Evolutionary conservation across 2,329 filamentous ascomycete species (phyloP), one percentile per base, ranked within the genome.

Genomic region (Zalaria sp.): DNA sequence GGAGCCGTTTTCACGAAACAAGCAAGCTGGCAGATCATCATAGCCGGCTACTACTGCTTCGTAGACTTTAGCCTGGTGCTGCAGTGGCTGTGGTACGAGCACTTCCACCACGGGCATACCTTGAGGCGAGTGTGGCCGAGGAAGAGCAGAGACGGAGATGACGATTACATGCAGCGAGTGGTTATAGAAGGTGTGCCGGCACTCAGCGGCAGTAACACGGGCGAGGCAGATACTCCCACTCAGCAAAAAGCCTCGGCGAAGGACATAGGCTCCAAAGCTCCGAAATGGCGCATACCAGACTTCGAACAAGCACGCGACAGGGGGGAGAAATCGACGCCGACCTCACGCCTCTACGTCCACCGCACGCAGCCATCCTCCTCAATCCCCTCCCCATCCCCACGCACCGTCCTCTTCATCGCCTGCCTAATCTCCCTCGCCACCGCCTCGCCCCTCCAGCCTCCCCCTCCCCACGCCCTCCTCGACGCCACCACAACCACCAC

Each of bases 1-100:
- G 78, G 78, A 5, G 77, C 74, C 3, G 47, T 81, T 7, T 72
- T 80, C 51, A 79, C 77, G 5, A 63, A 70, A 25, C 78, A 82
- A 54, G 78, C 78, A 18, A 65, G 65, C 38, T 82, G 79, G 74
- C 78, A 82, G 62, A 67, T 81, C 34, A 68, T 78, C 5, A 68
- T 81, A 38, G 78, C 77, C 2, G 63, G 59, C 25, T 82, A 82
- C 58, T 82, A 82, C 53, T 75, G 79, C 39, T 71, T 72, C 26
- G 78, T 82, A 3, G 78, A 82, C 55, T 59, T 77, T 27, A 67
- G 72, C 31, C 61, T 82, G 27, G 74, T 79, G 5, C 61, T 65
- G 31, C 78, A 82, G 58, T 81, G 75, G 62, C 61, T 78, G 32
- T 81, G 77, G 75, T 82, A 81, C 51, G 75, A 75, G 39, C 63